Base-by-base conservation (phyloP, 192 early-diverging fungal species). In the Coemansia sp. region DNA sequence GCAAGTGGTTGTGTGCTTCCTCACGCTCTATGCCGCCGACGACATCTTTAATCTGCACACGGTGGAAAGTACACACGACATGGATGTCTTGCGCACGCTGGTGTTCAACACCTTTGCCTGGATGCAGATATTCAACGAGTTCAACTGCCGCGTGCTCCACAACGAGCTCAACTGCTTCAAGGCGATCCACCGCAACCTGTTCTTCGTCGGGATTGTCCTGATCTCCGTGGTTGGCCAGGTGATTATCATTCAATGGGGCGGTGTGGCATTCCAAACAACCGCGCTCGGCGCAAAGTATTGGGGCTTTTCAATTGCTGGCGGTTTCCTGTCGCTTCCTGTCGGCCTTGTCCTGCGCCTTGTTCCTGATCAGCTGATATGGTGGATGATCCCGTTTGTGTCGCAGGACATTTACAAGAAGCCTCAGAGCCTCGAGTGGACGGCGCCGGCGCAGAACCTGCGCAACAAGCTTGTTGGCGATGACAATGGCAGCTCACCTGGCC, bases 81-180 rank as follows among this genome's bases (percentile, higher is more conserved):
- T 67, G 63, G 48, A 40, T 8, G 54, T 80, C 7, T 67, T 90
- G 30, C 80, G 84, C 41, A 92, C 90, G 7, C 59, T 94, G 40
- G 86, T 96, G 17, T 96, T 94, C 64, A 96, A 92, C 60, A 83
- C 88, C 4, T 96, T 96, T 68, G 87, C 93, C 2, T 88, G 89
- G 56, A 78, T 87, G 49, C 92, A 95, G 67, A 76, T 92, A 25
- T 91, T 92, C 53, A 91, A 89, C 77, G 83, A 90, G 74, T 78
- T 95, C 77, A 95, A 92, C 70, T 84, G 80, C 56, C 87, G 89
- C 19, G 77, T 81, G 21, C 69, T 88, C 40, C 80, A 85, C 60
- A 79, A 79, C 41, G 79, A 84, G 32, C 39, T 92, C 41, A 99
- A 99, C 64, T 84, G 97, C 47, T 92, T 99, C 75, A 64, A 80